Conservation (phyloP, 116 monocot genomes). For the Phalaenopsis hybrid region DNA sequence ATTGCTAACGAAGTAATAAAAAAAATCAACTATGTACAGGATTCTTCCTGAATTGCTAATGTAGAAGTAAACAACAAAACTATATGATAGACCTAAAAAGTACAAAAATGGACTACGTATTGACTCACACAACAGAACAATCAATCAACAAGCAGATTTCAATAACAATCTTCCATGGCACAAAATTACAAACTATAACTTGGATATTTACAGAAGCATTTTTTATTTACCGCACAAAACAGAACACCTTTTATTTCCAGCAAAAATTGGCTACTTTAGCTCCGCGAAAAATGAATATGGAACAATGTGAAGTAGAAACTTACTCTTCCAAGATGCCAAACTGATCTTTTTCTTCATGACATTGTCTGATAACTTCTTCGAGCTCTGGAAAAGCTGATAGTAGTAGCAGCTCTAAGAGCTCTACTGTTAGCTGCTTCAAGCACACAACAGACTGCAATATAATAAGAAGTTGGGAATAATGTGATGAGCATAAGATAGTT, state of each 20-base stretch:
- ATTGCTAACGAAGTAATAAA: too few species aligned
- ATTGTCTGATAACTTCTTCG: conserved; percentile 49
- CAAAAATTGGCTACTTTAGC: not conserved
- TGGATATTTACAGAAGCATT: not conserved
- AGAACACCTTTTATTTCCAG: not conserved
- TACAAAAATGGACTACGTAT: not conserved
- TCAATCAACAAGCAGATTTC: not conserved
- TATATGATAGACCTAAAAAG: not conserved
- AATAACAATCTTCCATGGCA: too few species aligned
- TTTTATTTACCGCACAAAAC: not conserved
- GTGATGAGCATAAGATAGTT: not conserved
- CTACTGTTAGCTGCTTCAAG: conserved; percentile 72
- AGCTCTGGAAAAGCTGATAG: conserved; percentile 63
- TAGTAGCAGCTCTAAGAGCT: conserved; percentile 68
- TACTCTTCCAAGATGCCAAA: conserved; percentile 29
- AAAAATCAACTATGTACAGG: not conserved
- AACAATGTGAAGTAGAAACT: not conserved
- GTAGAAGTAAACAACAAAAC: not conserved
- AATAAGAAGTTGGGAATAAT: conserved; percentile 1
- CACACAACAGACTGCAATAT: conserved; percentile 67
- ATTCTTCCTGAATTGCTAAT: not conserved
- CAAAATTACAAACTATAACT: not conserved
- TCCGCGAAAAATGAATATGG: not conserved
- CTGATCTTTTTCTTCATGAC: conserved; percentile 60
- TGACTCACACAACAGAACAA: not conserved